These are phyloP conservation scores for Castanea crenata DNA, from an alignment of 306 rosid genomes.

Conservation along the genomic window DNA sequence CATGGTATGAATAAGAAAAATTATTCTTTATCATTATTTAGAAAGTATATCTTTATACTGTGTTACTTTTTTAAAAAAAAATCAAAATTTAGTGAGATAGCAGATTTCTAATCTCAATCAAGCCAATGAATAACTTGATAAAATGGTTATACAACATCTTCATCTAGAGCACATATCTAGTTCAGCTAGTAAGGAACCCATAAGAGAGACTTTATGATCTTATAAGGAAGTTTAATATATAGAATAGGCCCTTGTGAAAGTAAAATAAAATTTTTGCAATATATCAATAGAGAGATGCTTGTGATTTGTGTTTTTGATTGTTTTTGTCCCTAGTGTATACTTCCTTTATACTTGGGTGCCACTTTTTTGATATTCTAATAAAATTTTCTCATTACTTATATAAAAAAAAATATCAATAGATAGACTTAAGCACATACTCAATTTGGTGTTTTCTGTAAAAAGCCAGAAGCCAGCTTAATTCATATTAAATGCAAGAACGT, in stretches of 20 bases:
- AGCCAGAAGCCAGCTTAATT: constrained; percentile 10
- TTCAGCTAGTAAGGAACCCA: not conserved
- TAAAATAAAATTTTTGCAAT: not conserved
- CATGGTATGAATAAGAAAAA: constrained; percentile 8
- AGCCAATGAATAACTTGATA: not conserved
- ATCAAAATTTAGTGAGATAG: not conserved
- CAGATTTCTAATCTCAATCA: not conserved
- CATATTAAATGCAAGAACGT: constrained; percentile 9
- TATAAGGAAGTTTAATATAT: not conserved
- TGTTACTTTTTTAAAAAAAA: not conserved
- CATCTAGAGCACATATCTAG: not conserved
- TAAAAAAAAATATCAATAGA: not conserved
- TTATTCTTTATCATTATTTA: not conserved
- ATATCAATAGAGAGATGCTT: no score
- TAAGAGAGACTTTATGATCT: no score
- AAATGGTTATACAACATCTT: not conserved
- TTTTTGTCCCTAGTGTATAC: no score
- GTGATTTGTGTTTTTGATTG: no score
- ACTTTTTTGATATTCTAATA: no score
- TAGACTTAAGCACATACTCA: not conserved
- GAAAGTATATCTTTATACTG: not conserved
- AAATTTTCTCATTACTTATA: no score
- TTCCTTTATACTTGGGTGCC: no score
- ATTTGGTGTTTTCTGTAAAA: not conserved
- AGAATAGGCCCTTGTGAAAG: not conserved